These are phyloP conservation scores for Chlorella ohadii DNA, from an alignment of 139 green algal genomes.

Conservation along the genomic window DNA sequence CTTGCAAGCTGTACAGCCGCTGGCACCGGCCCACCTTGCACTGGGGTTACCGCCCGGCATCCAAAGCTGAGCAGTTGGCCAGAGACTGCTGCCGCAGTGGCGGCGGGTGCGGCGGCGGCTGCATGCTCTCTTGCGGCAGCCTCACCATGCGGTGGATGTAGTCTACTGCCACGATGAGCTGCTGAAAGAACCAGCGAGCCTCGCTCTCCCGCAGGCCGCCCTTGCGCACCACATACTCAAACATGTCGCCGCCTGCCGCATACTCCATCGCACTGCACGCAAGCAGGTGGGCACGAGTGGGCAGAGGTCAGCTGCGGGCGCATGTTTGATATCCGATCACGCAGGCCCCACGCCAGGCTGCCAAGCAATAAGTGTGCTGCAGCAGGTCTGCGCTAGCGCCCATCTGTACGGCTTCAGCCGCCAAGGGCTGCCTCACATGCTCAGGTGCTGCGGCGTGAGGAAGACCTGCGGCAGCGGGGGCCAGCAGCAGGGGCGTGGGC, in stretches of 20 bases:
- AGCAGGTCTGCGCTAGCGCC: no score
- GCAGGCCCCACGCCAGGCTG: no score
- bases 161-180: slow-evolving; percentile 95
- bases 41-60: no score
- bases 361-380: no score
- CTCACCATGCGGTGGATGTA: slow-evolving; percentile 92
- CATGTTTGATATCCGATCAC: no score
- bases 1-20: no score
- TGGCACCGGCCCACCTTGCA: no score
- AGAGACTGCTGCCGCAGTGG: no score
- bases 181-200: slow-evolving; percentile 99
- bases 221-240: slow-evolving; percentile 94
- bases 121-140: background rate
- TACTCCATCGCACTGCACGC: slow-evolving; percentile 88
- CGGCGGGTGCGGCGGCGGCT: background rate
- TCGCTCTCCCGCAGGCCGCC: slow-evolving; percentile 93
- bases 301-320: no score
- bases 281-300: no score
- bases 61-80: no score
- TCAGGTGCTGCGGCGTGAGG: slow-evolving; percentile 84
- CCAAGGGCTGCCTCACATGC: slow-evolving; percentile 58
- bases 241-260: slow-evolving; percentile 92
- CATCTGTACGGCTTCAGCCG: no score
- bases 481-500: background rate
- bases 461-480: slow-evolving; percentile 72